Evolutionary conservation across 306 rosid species (phyloP), one percentile per base, ranked within the genome.

Genomic region (Vigna angularis): DNA sequence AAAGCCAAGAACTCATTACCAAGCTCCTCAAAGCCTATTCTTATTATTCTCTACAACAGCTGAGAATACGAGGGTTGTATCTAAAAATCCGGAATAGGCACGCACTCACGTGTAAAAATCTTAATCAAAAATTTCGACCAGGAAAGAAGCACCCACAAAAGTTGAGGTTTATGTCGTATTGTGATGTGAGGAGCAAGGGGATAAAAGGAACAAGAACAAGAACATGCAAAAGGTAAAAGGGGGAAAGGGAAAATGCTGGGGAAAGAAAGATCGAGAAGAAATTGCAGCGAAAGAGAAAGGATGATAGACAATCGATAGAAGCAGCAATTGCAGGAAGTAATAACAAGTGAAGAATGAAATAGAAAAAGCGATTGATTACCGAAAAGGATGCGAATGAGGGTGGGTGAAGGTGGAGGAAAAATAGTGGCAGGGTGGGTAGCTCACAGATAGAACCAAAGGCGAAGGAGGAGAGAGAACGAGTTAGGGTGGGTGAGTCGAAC

Each of bases 401-500:
- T 34, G 56, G 59, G 13, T 7, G 17, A 22, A 5, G 28, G 7
- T 3, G 56, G 28, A 20, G 55, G 52, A 63, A 11, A 4, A 20
- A 49, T 74, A 56, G 75, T 40, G 79, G 4, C 30, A 38, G 16
- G 32, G 7, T 32, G 52, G 83, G 68, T 64, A 79, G 73, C 76
- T 67, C 68, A 81, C 70, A 73, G 70, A 74, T 58, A 70, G 2
- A 77, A 55, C 56, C 24, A 59, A 20, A 53, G 6, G 36, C 14
- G 4, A 20, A 49, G 49, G 12, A 57, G 34, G 51, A 18, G 6
- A 47, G 9, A 55, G 22, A 77, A 7, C 78, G 78, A 75, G 87
- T 77, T 78, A 83, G 83, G 83, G 83, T 22, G 74, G 75, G 82
- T 65, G 66, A 58, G 79, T 74, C 34, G 5, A 72, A 78, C 79